Percentiles rank a stretch among this genome's conserved stretches.
Conservation (phyloP, 352 stramenopile genomes). For the Phytophthora meadii region DNA sequence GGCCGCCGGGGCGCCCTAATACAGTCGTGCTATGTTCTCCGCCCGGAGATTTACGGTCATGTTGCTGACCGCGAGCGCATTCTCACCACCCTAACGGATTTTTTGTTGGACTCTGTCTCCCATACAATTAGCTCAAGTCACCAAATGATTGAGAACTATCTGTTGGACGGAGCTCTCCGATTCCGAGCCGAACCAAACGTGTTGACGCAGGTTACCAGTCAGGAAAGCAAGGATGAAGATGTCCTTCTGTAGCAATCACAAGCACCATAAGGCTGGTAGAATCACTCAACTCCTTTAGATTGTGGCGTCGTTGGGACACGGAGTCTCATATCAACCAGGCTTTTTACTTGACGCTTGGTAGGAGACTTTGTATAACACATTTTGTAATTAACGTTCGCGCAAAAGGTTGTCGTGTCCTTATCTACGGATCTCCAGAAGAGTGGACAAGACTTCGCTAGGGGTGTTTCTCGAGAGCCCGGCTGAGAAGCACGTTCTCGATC, state of each 20-base stretch:
- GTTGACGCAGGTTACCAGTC: slow-evolving; percentile 18
- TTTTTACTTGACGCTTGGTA: slow-evolving; percentile 18
- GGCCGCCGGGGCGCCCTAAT: slow-evolving; percentile 58
- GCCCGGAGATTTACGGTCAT: slow-evolving; percentile 68
- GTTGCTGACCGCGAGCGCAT: slow-evolving; percentile 69
- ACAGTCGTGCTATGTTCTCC: slow-evolving; percentile 76
- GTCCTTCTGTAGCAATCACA: slow-evolving; percentile 9
- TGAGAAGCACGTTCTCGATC: slow-evolving; percentile 61
- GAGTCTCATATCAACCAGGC: slow-evolving; percentile 13
- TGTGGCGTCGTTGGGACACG: slow-evolving; percentile 25
- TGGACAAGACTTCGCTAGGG: not conserved
- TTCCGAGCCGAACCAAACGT: slow-evolving; percentile 17
- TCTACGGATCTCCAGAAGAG: slow-evolving; percentile 11
- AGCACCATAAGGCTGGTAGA: slow-evolving; percentile 4
- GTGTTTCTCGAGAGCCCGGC: slow-evolving; percentile 32
- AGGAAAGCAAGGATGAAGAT: slow-evolving; percentile 23
- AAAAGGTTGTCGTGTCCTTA: slow-evolving; percentile 8
- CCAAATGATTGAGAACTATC: slow-evolving; percentile 78
- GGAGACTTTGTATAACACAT: slow-evolving; percentile 37
- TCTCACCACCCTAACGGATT: slow-evolving; percentile 68
- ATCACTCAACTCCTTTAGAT: slow-evolving; percentile 31
- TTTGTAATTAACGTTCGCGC: slow-evolving; percentile 33
- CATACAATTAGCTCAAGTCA: slow-evolving; percentile 70
- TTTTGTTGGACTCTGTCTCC: slow-evolving; percentile 68
- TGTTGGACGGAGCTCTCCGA: slow-evolving; percentile 52